A percentile compares a stretch with the other conserved stretches of the same genome.
Evolutionary conservation across 2,329 filamentous ascomycete species (phyloP).

Genomic region (Trichoderma hamatum): DNA sequence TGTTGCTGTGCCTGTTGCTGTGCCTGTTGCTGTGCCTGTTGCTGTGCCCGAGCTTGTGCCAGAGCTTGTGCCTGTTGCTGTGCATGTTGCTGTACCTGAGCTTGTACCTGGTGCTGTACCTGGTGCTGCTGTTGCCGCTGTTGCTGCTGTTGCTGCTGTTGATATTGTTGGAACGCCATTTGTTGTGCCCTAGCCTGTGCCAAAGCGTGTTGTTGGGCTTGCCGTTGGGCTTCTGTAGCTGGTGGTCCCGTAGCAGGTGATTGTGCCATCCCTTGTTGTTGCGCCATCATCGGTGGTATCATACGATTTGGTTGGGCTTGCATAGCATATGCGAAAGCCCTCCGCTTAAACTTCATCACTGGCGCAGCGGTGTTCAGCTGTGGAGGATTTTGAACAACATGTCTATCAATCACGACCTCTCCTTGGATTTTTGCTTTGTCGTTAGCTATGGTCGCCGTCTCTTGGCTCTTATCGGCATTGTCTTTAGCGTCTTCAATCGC

Average conservation of each 20-base stretch:
- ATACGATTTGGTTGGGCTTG: no score
- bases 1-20: no score
- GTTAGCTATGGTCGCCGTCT: neutral
- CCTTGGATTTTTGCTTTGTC: neutral
- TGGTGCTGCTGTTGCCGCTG: neutral
- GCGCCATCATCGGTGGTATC: neutral
- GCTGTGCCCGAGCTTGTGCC: no score
- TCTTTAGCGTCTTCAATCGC: constrained; percentile 56
- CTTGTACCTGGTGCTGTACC: neutral
- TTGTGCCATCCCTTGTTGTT: neutral
- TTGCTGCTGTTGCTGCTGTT: no score
- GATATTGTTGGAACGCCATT: no score
- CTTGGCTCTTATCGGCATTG: neutral
- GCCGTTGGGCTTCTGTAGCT: no score
- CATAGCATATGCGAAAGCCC: no score
- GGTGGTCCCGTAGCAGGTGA: no score
- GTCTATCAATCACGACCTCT: neutral
- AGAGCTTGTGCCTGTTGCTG: neutral
- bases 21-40: no score
- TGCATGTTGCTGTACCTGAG: neutral
- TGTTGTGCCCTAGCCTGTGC: neutral
- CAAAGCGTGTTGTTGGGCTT: neutral
- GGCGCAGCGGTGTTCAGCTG: neutral
- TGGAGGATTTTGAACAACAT: neutral
- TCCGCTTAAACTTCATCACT: neutral